Evolutionary conservation across 2,329 filamentous ascomycete species (phyloP).

Genomic region (Aureobasidium sp.): DNA sequence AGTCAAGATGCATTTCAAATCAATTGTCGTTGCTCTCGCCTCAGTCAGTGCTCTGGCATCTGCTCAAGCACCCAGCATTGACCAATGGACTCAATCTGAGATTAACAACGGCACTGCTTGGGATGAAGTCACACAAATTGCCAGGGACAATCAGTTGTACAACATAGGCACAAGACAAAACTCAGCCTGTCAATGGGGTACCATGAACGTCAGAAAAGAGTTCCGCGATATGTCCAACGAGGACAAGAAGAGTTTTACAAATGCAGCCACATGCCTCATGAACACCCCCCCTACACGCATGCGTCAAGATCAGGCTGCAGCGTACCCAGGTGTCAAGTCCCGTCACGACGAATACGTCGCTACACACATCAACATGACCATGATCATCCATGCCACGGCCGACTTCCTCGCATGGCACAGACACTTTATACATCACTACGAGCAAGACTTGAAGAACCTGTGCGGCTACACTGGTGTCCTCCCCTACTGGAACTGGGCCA

Average conservation of each 20-base stretch:
- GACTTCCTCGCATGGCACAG: constrained; percentile 47
- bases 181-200: constrained; percentile 33
- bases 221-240: constrained; percentile 25
- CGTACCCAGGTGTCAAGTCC: constrained; percentile 34
- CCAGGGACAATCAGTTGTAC: constrained; percentile 29
- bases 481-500: constrained; percentile 37
- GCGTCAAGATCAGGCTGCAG: constrained; percentile 28
- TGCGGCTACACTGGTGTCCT: constrained; percentile 49
- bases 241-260: constrained; percentile 35
- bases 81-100: constrained; percentile 29
- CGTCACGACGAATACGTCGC: constrained; percentile 31
- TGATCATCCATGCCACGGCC: constrained; percentile 35
- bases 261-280: constrained; percentile 34
- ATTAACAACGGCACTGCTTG: constrained; percentile 34
- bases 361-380: constrained; percentile 36
- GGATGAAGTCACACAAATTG: constrained; percentile 31
- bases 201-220: constrained; percentile 27
- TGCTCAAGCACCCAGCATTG: constrained; percentile 20
- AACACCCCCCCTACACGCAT: constrained; percentile 31
- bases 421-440: constrained; percentile 48
- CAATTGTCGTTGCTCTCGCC: constrained; percentile 3
- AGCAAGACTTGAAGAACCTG: constrained; percentile 45
- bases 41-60: constrained; percentile 14
- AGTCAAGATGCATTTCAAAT: constrained; percentile 12
- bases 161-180: constrained; percentile 29